These are phyloP conservation scores for Pinus tabuliformis DNA, from an alignment of 75 land plant species.

Conservation along the genomic window DNA sequence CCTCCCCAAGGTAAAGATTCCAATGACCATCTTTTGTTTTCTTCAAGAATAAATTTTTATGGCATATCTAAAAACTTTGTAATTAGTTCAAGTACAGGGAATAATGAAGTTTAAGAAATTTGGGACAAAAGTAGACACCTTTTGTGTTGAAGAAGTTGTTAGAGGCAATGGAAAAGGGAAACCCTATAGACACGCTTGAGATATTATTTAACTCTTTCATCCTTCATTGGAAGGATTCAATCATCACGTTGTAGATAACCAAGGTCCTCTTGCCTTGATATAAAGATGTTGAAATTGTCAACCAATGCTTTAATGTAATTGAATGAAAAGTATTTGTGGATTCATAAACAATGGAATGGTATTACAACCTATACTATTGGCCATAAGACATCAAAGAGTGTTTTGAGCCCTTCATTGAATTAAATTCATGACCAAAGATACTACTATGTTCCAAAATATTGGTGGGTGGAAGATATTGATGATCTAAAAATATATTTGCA, in stretches of 20 bases:
- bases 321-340: conserved; percentile 48
- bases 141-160: too few species aligned
- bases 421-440: conserved; percentile 14
- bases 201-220: conserved; percentile 55
- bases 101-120: too few species aligned
- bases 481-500: conserved; percentile 61
- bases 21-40: too few species aligned
- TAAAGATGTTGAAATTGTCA: conserved; percentile 56
- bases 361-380: conserved; percentile 31
- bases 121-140: too few species aligned
- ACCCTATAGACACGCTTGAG: conserved; percentile 58
- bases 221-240: conserved; percentile 79
- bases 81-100: too few species aligned
- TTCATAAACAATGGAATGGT: conserved; percentile 62
- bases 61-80: too few species aligned
- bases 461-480: conserved; percentile 91
- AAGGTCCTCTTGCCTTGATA: conserved; percentile 35
- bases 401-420: conserved; percentile 30
- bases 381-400: background rate
- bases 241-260: conserved; percentile 51
- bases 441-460: conserved; percentile 53
- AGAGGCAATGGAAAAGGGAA: conserved; percentile 58
- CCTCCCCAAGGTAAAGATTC: too few species aligned
- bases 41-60: too few species aligned
- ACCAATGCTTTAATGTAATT: conserved; percentile 54